Percentiles rank a stretch among this genome's conserved stretches.
phyloP scores from a whole-genome alignment of 1,139 yeast species.

The Komagataea norvegica region DNA sequence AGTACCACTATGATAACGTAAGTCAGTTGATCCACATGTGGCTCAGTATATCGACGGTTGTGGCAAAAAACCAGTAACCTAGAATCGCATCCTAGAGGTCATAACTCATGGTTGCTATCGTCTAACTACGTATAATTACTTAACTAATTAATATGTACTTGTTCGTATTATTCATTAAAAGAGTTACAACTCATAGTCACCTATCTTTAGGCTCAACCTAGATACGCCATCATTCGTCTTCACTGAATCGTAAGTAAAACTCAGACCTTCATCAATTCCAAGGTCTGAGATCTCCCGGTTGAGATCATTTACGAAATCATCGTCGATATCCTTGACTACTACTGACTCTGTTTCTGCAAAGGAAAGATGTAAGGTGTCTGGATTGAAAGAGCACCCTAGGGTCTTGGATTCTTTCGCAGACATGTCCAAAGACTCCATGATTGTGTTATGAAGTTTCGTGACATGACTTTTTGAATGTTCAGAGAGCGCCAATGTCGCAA shows the following conservation, averaged over 20 bases:
- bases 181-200: constrained; percentile 2
- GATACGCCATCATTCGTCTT: constrained; percentile 11
- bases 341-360: constrained; percentile 11
- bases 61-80: too few species aligned
- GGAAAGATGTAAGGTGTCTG: constrained; percentile 14
- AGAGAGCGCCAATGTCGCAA: constrained; percentile 14
- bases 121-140: too few species aligned
- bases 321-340: not conserved
- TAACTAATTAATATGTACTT: not conserved
- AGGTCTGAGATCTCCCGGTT: constrained; percentile 5
- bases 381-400: not conserved
- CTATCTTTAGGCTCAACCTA: constrained; percentile 6
- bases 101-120: too few species aligned
- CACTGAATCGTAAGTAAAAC: constrained; percentile 8
- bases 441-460: constrained; percentile 6
- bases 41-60: too few species aligned
- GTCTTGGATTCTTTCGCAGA: not conserved
- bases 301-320: not conserved
- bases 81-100: too few species aligned
- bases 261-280: not conserved
- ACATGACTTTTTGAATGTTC: constrained; percentile 7
- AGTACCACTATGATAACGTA: too few species aligned
- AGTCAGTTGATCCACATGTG: too few species aligned
- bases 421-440: constrained; percentile 6
- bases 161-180: too few species aligned